phyloP scores from a whole-genome alignment of 1,139 yeast species.

The Lipomyces yarrowii region DNA sequence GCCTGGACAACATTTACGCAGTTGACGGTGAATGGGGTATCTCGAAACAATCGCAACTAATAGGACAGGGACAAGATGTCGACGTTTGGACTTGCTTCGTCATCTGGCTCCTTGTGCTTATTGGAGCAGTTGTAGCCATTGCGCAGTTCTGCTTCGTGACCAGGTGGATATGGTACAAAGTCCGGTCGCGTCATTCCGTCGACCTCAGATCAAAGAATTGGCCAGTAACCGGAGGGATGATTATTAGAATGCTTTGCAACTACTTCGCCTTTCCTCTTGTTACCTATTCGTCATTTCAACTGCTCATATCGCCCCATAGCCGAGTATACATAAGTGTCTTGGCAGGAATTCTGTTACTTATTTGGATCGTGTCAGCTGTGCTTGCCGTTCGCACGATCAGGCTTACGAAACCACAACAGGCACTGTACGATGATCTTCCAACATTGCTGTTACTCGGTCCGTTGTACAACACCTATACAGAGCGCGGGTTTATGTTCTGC shows the following conservation, averaged over 20 bases:
- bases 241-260: constrained; percentile 37
- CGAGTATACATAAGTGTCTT: constrained; percentile 38
- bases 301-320: constrained; percentile 36
- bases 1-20: constrained; percentile 37
- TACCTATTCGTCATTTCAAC: constrained; percentile 41
- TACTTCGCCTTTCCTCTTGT: constrained; percentile 42
- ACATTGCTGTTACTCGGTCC: constrained; percentile 41
- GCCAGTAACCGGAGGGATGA: constrained; percentile 38
- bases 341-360: constrained; percentile 38
- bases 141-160: constrained; percentile 15
- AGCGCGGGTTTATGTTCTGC: constrained; percentile 32
- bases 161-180: constrained; percentile 32
- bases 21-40: constrained; percentile 37
- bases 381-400: constrained; percentile 33
- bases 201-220: constrained; percentile 32
- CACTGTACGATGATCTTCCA: constrained; percentile 39
- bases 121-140: constrained; percentile 19
- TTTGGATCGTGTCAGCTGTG: constrained; percentile 38
- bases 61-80: constrained; percentile 36
- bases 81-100: constrained; percentile 45
- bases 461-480: constrained; percentile 39
- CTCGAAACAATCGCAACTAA: constrained; percentile 37
- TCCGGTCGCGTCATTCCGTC: constrained; percentile 24
- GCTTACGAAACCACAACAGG: constrained; percentile 32
- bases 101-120: constrained; percentile 40